Conservation (phyloP, 1,284 basidiomycete species). For the Pulveroboletus sp. region DNA sequence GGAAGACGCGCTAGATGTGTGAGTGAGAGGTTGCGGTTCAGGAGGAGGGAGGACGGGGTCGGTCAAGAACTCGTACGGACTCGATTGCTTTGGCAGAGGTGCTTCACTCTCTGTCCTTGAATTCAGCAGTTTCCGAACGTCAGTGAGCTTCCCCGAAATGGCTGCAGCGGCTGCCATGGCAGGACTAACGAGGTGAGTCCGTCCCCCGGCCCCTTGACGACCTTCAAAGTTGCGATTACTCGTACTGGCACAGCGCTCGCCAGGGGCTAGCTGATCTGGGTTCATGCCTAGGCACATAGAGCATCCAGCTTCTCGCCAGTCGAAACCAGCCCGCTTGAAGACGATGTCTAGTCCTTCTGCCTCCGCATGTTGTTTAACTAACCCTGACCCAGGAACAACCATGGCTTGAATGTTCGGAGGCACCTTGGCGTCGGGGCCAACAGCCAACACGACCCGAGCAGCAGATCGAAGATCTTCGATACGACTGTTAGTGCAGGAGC, state of each 20-base stretch:
- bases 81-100: slow-evolving; percentile 67
- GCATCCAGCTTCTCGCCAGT: slow-evolving; percentile 97
- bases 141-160: slow-evolving; percentile 84
- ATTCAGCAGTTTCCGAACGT: slow-evolving; percentile 83
- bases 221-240: slow-evolving; percentile 98
- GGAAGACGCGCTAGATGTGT: slow-evolving; percentile 36
- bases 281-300: slow-evolving; percentile 99
- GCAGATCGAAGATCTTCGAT: slow-evolving; percentile 88
- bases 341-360: slow-evolving; percentile 88
- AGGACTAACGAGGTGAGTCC: slow-evolving; percentile 91
- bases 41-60: slow-evolving; percentile 74
- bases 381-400: slow-evolving; percentile 94
- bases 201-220: slow-evolving; percentile 72
- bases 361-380: slow-evolving; percentile 95
- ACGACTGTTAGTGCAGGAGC: slow-evolving; percentile 96
- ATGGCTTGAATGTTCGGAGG: slow-evolving; percentile 84
- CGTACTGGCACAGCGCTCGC: slow-evolving; percentile 93
- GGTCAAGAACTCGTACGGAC: slow-evolving; percentile 74
- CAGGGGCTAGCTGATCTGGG: slow-evolving; percentile 88
- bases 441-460: slow-evolving; percentile 77
- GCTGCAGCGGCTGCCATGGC: slow-evolving; percentile 97
- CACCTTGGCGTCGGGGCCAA: slow-evolving; percentile 78
- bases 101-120: slow-evolving; percentile 47
- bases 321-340: slow-evolving; percentile 94
- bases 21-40: slow-evolving; percentile 46